These are phyloP conservation scores for Boletus tylopilopsis DNA, from an alignment of 768 basidiomycete species.

Conservation along the genomic window DNA sequence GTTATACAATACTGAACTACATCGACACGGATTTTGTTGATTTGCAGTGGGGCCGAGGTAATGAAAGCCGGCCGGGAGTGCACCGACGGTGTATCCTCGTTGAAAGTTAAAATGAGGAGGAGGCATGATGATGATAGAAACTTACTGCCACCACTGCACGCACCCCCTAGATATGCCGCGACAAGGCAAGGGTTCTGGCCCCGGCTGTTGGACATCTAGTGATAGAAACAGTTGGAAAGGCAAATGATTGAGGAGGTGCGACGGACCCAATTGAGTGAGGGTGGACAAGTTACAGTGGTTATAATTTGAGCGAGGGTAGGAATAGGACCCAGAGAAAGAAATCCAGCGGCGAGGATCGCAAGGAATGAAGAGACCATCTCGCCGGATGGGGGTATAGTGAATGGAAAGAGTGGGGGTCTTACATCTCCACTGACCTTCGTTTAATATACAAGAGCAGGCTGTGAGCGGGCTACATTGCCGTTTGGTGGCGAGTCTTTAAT, in stretches of 20 bases:
- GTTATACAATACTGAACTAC: conserved; percentile 54
- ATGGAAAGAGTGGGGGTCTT: too few relatives aligned
- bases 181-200: conserved; percentile 46
- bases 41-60: conserved; percentile 31
- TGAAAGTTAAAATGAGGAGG: conserved; percentile 3
- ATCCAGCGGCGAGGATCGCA: conserved; percentile 12
- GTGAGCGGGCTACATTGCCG: too few relatives aligned
- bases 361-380: conserved; percentile 13
- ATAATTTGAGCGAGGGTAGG: conserved; percentile 20
- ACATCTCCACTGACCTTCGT: too few relatives aligned
- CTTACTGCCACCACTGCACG: conserved; percentile 42
- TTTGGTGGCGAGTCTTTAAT: too few relatives aligned
- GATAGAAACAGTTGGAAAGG: not conserved
- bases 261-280: conserved; percentile 28
- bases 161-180: conserved; percentile 40
- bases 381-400: conserved; percentile 8
- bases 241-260: not conserved
- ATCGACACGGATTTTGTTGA: conserved; percentile 39
- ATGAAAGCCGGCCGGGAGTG: conserved; percentile 32
- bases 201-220: conserved; percentile 39
- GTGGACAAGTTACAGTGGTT: conserved; percentile 20
- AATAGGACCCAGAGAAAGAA: conserved; percentile 15
- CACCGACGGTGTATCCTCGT: conserved; percentile 36
- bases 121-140: conserved; percentile 1
- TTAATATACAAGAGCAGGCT: too few relatives aligned